These are phyloP conservation scores for Backusella tarrabulga DNA, from an alignment of 192 early-diverging fungal genomes.

Conservation along the genomic window DNA sequence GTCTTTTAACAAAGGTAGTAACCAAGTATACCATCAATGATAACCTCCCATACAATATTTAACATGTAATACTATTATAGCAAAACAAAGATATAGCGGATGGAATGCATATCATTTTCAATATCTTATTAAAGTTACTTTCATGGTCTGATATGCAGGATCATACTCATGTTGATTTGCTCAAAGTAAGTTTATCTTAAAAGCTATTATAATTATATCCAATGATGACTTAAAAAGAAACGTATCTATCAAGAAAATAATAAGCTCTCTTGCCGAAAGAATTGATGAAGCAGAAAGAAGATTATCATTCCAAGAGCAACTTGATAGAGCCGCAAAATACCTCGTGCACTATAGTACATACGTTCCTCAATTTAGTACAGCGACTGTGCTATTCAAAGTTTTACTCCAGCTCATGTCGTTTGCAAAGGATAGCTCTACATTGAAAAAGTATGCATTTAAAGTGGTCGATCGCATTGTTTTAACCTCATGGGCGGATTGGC, in stretches of 20 bases:
- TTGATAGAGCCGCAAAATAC: conserved; percentile 35
- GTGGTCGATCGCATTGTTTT: conserved; percentile 36
- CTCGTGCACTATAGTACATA: conserved; percentile 34
- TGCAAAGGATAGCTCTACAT: conserved; percentile 21
- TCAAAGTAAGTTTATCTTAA: conserved; percentile 17
- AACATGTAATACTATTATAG: neutral
- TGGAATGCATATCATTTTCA: conserved; percentile 24
- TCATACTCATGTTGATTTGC: conserved; percentile 28
- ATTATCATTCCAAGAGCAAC: neutral
- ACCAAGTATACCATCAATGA: neutral
- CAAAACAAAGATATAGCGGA: conserved; percentile 7
- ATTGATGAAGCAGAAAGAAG: neutral
- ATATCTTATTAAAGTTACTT: conserved; percentile 32
- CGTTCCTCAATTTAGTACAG: conserved; percentile 42
- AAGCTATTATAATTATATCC: neutral
- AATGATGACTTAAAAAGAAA: neutral
- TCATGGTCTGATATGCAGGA: conserved; percentile 38
- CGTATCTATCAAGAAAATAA: neutral
- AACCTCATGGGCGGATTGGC: conserved; percentile 38
- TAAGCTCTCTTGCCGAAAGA: conserved; percentile 5
- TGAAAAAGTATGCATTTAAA: conserved; percentile 23
- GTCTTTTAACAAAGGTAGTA: conserved; percentile 16
- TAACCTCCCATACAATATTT: neutral
- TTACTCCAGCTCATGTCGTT: conserved; percentile 40
- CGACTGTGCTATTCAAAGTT: conserved; percentile 40